A percentile compares a stretch with the other conserved stretches of the same genome.
phyloP scores from a whole-genome alignment of 306 rosid genomes.

The Acmispon strigosus region DNA sequence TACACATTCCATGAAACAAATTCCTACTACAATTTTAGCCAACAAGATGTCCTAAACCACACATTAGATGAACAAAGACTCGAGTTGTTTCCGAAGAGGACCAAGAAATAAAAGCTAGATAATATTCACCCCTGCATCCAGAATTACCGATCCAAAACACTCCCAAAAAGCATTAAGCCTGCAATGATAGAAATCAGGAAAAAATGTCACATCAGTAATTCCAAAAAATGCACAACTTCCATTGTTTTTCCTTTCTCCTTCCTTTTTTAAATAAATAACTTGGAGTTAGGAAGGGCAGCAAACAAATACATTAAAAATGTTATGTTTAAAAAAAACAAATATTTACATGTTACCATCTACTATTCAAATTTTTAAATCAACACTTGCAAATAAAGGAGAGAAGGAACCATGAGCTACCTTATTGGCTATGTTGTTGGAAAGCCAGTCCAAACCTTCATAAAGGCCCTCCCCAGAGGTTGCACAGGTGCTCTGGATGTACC shows the following conservation, averaged over 20 bases:
- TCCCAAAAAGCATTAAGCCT: conserved; percentile 55
- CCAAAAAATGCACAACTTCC: neutral
- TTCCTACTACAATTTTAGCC: conserved; percentile 50
- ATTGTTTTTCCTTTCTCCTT: neutral
- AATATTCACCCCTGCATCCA: conserved; percentile 91
- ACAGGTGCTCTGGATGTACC: conserved; percentile 99
- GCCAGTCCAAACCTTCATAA: conserved; percentile 98
- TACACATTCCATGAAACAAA: conserved; percentile 41
- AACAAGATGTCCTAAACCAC: conserved; percentile 42
- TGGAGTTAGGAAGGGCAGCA: neutral
- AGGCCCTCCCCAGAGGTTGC: conserved; percentile 99
- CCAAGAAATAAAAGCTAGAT: conserved; percentile 32
- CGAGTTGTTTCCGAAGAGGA: conserved; percentile 34
- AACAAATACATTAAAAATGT: neutral
- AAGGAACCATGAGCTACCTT: conserved; percentile 49
- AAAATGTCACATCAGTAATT: neutral
- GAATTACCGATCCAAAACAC: conserved; percentile 53
- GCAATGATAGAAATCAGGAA: neutral
- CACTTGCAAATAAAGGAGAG: neutral
- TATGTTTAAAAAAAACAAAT: neutral
- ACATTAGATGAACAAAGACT: conserved; percentile 37
- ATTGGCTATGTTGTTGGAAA: conserved; percentile 98
- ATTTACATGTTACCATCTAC: neutral
- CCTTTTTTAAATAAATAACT: neutral
- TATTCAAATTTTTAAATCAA: neutral